A percentile compares a stretch with the other conserved stretches of the same genome.
These are phyloP conservation scores for Daucus carota DNA, from an alignment of 129 eudicot species.

Conservation along the genomic window DNA sequence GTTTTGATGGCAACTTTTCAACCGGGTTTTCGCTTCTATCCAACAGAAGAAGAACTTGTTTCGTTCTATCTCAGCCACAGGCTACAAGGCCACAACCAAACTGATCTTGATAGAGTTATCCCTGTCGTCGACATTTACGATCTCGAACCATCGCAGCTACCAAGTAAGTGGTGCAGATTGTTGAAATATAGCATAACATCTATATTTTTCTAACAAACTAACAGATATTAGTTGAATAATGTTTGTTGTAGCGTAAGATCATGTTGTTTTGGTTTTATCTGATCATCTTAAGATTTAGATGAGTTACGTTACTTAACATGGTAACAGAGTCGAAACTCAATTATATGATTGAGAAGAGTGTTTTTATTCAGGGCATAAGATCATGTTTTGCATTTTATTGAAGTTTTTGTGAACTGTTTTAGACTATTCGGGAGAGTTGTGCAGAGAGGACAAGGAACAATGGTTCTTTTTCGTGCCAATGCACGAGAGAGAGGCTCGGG, in stretches of 20 bases:
- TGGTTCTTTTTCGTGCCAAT: conserved; percentile 82
- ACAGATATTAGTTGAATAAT: no score
- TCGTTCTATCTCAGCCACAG: conserved; percentile 49
- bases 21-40: conserved; percentile 65
- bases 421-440: conserved; percentile 51
- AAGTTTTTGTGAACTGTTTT: background rate
- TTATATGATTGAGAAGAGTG: no score
- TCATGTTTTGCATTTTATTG: background rate
- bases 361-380: no score
- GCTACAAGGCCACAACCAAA: conserved; percentile 27
- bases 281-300: no score
- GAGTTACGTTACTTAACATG: no score
- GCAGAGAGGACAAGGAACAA: conserved; percentile 58
- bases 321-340: no score
- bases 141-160: conserved; percentile 48
- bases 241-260: no score
- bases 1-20: conserved; percentile 16
- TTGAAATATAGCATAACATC: no score
- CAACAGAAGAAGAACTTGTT: conserved; percentile 78
- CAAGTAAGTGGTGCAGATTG: conserved; percentile 47
- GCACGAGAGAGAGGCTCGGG: conserved; percentile 69
- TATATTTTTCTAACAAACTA: no score
- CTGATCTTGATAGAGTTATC: conserved; percentile 37
- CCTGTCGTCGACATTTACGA: conserved; percentile 56
- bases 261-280: no score